phyloP scores from a whole-genome alignment of 192 early-diverging fungal species.

The Gigaspora rosea region DNA sequence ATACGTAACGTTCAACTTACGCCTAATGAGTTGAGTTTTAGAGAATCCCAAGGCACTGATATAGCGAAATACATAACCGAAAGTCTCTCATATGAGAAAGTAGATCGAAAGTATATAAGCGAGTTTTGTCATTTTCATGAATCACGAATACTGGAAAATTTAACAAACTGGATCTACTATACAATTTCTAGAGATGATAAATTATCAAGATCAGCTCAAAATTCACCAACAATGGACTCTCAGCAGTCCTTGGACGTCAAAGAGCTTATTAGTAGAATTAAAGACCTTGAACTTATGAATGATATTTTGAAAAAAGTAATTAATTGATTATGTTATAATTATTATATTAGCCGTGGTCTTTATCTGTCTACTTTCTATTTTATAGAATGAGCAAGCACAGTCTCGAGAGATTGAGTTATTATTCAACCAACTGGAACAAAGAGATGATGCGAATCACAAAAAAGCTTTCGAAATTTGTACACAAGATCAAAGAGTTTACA shows the following conservation, averaged over 20 bases:
- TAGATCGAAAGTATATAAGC: neutral
- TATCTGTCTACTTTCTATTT: neutral
- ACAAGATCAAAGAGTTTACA: neutral
- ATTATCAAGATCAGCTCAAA: neutral
- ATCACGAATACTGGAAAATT: neutral
- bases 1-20: conserved; percentile 36
- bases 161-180: neutral
- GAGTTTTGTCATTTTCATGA: neutral
- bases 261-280: neutral
- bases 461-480: neutral
- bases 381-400: neutral
- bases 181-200: neutral
- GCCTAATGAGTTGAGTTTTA: neutral
- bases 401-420: neutral
- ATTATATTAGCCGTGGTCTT: neutral
- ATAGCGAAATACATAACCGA: neutral
- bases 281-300: neutral
- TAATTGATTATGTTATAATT: neutral
- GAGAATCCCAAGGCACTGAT: neutral
- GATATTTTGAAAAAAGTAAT: neutral
- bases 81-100: neutral
- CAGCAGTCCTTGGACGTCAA: neutral
- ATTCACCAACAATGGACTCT: neutral
- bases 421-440: neutral
- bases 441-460: neutral